A percentile compares a stretch with the other conserved stretches of the same genome.
These are phyloP conservation scores for Pleodorina starrii DNA, from an alignment of 139 green algal species.

Conservation along the genomic window DNA sequence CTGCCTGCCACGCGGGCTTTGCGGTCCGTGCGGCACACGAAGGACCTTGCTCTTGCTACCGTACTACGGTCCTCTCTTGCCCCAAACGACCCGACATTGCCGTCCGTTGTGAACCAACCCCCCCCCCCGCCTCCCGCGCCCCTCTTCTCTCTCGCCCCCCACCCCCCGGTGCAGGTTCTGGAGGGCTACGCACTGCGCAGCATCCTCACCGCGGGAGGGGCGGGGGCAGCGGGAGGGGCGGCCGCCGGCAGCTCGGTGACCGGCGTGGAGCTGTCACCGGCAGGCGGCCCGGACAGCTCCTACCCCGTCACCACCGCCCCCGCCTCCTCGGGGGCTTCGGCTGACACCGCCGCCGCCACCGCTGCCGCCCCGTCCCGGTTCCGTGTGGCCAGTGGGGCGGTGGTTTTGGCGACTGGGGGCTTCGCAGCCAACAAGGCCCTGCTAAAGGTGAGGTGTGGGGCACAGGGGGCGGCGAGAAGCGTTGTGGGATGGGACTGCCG, in stretches of 20 bases:
- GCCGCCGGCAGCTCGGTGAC: neutral
- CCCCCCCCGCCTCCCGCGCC: too few species aligned
- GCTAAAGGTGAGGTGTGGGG: slow-evolving; percentile 56
- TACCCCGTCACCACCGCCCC: too few species aligned
- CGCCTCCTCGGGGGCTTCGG: neutral
- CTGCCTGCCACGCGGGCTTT: too few species aligned
- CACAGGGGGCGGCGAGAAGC: neutral
- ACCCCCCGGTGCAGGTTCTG: slow-evolving; percentile 1
- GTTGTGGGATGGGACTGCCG: too few species aligned
- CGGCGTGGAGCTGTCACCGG: slow-evolving; percentile 8
- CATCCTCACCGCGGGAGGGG: neutral
- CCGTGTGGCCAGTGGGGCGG: slow-evolving; percentile 38
- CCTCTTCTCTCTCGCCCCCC: too few species aligned
- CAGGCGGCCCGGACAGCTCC: neutral
- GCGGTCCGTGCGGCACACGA: too few species aligned
- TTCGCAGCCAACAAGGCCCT: slow-evolving; percentile 76
- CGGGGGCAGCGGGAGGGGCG: neutral
- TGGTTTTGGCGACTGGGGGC: slow-evolving; percentile 81
- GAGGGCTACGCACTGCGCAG: slow-evolving; percentile 35
- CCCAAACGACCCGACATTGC: too few species aligned
- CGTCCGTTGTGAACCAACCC: too few species aligned
- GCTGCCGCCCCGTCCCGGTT: too few species aligned
- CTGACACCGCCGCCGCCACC: neutral
- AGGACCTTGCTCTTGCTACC: too few species aligned
- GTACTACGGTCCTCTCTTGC: neutral